Evolutionary conservation across 352 stramenopile genomes (phyloP).

Genomic region (Pythium periplocum): DNA sequence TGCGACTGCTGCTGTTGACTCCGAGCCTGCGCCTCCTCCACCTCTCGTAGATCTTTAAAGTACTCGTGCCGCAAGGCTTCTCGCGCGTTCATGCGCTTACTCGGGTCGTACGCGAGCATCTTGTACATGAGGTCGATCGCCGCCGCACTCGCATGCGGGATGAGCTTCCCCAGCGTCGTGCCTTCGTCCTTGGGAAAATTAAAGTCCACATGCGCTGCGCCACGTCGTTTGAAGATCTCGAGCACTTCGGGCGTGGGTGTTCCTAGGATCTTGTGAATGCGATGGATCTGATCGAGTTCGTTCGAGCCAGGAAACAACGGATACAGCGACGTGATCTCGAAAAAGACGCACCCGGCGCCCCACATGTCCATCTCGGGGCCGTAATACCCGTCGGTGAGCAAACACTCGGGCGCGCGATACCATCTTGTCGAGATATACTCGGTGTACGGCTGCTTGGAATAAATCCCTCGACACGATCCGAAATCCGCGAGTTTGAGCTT

Average conservation of each 20-base stretch:
- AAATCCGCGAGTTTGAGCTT: conserved; percentile 94
- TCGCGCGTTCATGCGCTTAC: conserved; percentile 85
- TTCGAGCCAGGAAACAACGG: conserved; percentile 93
- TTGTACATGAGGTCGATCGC: conserved; percentile 87
- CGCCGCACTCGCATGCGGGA: conserved; percentile 84
- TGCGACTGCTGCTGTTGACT: conserved; percentile 26
- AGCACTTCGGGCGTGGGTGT: conserved; percentile 84
- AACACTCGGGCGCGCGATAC: conserved; percentile 94
- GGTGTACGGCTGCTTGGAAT: conserved; percentile 95
- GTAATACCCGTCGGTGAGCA: conserved; percentile 95
- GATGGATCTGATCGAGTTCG: conserved; percentile 94
- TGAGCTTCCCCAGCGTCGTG: conserved; percentile 74
- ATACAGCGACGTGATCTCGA: conserved; percentile 94
- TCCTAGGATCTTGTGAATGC: conserved; percentile 93
- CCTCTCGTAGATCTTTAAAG: conserved; percentile 83
- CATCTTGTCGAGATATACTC: conserved; percentile 97
- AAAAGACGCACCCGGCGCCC: conserved; percentile 94
- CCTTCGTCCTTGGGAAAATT: conserved; percentile 89
- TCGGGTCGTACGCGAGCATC: conserved; percentile 88
- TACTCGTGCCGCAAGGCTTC: conserved; percentile 89
- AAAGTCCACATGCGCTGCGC: conserved; percentile 90
- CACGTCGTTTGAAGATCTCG: conserved; percentile 88
- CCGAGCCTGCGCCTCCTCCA: conserved; percentile 52
- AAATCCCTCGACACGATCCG: conserved; percentile 93
- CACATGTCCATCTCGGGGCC: conserved; percentile 96